Percentiles rank a stretch among this genome's conserved stretches.
Conservation (phyloP, 306 rosid species). For the Cajanus cajan region DNA sequence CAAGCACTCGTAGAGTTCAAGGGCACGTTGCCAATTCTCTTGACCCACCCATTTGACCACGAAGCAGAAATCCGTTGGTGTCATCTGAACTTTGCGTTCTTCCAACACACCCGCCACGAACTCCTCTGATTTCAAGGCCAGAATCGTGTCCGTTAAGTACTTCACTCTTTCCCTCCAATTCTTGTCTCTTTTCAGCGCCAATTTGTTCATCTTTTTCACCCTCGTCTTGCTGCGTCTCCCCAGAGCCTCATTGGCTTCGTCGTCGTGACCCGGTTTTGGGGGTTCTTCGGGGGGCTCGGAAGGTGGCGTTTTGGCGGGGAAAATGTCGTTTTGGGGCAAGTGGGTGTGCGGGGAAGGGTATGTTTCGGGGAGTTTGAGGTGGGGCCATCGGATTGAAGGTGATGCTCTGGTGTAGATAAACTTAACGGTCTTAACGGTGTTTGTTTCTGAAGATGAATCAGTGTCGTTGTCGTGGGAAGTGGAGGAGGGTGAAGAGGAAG, state of each 20-base stretch:
- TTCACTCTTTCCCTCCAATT: constrained; percentile 93
- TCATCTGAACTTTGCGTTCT: constrained; percentile 74
- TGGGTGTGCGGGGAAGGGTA: constrained; percentile 52
- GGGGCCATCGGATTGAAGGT: constrained; percentile 84
- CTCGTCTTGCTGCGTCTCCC: constrained; percentile 62
- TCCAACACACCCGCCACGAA: constrained; percentile 84
- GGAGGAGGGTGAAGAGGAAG: constrained; percentile 35
- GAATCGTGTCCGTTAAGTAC: constrained; percentile 66
- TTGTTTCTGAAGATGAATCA: constrained; percentile 25
- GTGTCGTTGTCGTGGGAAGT: not conserved
- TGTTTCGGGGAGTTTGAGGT: constrained; percentile 54
- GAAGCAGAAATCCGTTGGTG: constrained; percentile 85
- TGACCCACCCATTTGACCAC: constrained; percentile 89
- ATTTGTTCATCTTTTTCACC: constrained; percentile 70
- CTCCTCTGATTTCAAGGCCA: constrained; percentile 64
- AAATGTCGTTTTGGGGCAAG: constrained; percentile 30
- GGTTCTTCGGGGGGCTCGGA: constrained; percentile 36
- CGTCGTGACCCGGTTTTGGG: constrained; percentile 32
- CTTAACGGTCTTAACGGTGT: not conserved
- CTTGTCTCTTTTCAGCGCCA: constrained; percentile 74
- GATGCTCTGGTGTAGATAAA: constrained; percentile 86
- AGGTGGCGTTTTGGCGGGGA: constrained; percentile 4
- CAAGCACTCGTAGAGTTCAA: constrained; percentile 92
- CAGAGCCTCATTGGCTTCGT: constrained; percentile 46
- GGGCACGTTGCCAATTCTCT: constrained; percentile 74